These are phyloP conservation scores for Wickerhamomyces sp. DNA, from an alignment of 1,139 yeast genomes.

Conservation along the genomic window DNA sequence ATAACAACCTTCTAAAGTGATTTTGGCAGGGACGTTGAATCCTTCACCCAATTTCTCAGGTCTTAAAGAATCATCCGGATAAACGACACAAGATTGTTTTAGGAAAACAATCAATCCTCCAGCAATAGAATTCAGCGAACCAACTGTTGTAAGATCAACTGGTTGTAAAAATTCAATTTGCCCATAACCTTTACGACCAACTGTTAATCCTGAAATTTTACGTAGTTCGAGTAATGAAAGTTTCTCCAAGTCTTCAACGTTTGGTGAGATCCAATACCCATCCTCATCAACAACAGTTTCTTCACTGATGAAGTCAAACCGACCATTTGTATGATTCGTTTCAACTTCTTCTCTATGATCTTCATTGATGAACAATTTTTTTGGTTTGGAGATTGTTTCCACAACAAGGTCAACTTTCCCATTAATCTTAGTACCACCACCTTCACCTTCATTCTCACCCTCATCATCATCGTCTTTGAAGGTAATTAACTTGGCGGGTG, in stretches of 20 bases:
- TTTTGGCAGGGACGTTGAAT: constrained; percentile 67
- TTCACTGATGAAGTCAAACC: constrained; percentile 24
- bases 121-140: constrained; percentile 54
- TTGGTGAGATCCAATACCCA: constrained; percentile 88
- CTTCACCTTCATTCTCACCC: background rate
- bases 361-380: background rate
- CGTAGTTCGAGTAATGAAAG: constrained; percentile 61
- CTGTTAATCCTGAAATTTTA: constrained; percentile 56
- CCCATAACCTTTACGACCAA: constrained; percentile 83
- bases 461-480: constrained; percentile 14
- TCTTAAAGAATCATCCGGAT: constrained; percentile 60
- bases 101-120: constrained; percentile 63
- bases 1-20: constrained; percentile 73
- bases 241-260: constrained; percentile 54
- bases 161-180: constrained; percentile 70
- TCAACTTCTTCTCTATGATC: constrained; percentile 13
- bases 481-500: constrained; percentile 11
- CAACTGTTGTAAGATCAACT: constrained; percentile 71
- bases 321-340: constrained; percentile 28
- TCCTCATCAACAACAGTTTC: constrained; percentile 47
- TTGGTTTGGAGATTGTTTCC: too few species aligned
- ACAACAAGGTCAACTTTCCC: too few species aligned
- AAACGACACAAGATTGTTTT: constrained; percentile 59
- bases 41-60: constrained; percentile 76
- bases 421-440: too few species aligned